Conservation (phyloP, 2,329 filamentous ascomycete species). For the Hortaea werneckii region DNA sequence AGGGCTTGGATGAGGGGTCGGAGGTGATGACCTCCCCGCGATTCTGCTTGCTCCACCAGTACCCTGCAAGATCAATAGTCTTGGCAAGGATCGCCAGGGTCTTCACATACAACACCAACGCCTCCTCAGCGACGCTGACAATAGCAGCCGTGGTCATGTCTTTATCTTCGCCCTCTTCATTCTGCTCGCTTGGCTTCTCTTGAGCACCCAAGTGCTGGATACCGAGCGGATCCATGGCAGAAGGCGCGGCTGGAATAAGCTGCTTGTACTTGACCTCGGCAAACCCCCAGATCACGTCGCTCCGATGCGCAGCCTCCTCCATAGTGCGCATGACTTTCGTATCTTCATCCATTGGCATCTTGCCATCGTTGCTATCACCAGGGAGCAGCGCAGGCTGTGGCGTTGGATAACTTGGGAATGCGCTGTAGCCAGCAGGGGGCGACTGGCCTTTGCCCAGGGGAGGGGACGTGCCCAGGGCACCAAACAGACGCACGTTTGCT, state of each 20-base stretch:
- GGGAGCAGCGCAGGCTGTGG: constrained; percentile 53
- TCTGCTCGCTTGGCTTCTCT: constrained; percentile 44
- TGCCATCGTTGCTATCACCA: constrained; percentile 50
- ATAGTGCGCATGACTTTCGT: constrained; percentile 66
- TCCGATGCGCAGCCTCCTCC: constrained; percentile 84
- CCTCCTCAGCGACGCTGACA: constrained; percentile 83
- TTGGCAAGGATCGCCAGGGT: constrained; percentile 80
- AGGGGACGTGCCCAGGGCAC: constrained; percentile 55
- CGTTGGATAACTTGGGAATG: constrained; percentile 76
- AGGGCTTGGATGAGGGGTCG: constrained; percentile 16
- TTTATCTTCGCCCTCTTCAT: constrained; percentile 53
- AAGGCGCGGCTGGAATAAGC: constrained; percentile 79
- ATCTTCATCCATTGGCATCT: constrained; percentile 66
- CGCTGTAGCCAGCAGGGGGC: constrained; percentile 64
- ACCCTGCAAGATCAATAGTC: constrained; percentile 87
- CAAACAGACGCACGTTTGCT: constrained; percentile 68
- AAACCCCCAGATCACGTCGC: constrained; percentile 94
- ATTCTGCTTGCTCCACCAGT: constrained; percentile 60
- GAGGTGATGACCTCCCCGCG: constrained; percentile 47
- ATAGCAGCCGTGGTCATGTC: constrained; percentile 78
- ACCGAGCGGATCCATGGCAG: constrained; percentile 59
- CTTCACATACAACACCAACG: constrained; percentile 92
- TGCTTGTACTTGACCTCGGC: constrained; percentile 98
- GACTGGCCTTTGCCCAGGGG: constrained; percentile 50
- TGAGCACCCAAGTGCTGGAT: constrained; percentile 43